Conservation (phyloP, 352 stramenopile species). For the Globisporangium uncinulatum region DNA sequence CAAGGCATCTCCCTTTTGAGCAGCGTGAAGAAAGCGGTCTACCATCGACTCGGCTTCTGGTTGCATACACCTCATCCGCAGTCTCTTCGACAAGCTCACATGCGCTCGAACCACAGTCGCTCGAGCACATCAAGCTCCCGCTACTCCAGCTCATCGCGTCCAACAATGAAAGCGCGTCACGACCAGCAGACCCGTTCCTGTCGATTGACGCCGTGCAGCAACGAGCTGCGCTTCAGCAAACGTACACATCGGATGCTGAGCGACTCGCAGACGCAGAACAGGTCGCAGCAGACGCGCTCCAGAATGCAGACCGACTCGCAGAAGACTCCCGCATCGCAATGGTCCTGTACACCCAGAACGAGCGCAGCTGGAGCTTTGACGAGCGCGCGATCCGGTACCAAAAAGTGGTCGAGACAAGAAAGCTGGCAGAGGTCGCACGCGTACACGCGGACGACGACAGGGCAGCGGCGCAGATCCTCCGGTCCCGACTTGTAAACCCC, state of each 20-base stretch:
- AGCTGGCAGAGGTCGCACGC: constrained; percentile 35
- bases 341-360: constrained; percentile 50
- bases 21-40: background rate
- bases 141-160: constrained; percentile 24
- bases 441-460: constrained; percentile 36
- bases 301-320: constrained; percentile 41
- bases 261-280: constrained; percentile 24
- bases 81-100: background rate
- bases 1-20: background rate
- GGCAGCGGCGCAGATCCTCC: constrained; percentile 20
- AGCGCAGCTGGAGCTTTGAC: constrained; percentile 57
- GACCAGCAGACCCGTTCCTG: constrained; percentile 19
- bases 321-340: constrained; percentile 59
- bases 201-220: constrained; percentile 33
- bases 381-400: constrained; percentile 47
- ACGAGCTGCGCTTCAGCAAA: constrained; percentile 20
- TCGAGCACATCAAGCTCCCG: constrained; percentile 24
- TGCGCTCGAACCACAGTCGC: background rate
- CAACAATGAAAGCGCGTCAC: constrained; percentile 12
- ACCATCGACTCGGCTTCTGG: background rate
- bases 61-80: background rate
- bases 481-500: constrained; percentile 32
- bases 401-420: constrained; percentile 46
- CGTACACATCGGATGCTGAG: constrained; percentile 27
- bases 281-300: constrained; percentile 18